Percentiles rank a stretch among this genome's conserved stretches.
phyloP scores from a whole-genome alignment of 345 rosid species.

The Eucalyptus cloeziana region DNA sequence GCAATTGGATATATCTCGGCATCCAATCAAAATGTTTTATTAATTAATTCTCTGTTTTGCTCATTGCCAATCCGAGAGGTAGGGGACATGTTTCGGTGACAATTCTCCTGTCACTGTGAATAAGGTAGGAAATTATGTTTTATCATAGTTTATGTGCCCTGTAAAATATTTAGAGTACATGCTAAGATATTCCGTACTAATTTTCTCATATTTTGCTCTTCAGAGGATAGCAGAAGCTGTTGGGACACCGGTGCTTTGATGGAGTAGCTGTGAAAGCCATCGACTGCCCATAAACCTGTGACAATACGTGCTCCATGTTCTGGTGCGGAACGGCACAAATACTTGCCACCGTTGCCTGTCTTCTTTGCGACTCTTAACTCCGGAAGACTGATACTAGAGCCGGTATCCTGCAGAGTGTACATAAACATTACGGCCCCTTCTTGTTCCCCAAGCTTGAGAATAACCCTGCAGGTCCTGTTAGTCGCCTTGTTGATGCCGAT shows the following conservation, averaged over 20 bases:
- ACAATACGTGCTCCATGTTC: neutral
- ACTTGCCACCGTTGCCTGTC: neutral
- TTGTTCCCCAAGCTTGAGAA: neutral
- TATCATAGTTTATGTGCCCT: neutral
- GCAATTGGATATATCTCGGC: conserved; percentile 30
- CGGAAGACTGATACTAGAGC: neutral
- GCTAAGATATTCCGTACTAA: neutral
- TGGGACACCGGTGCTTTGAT: conserved; percentile 80
- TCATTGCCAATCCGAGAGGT: conserved; percentile 75
- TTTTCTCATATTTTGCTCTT: neutral
- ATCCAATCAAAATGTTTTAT: conserved; percentile 47
- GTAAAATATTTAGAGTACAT: neutral
- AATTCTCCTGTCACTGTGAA: conserved; percentile 48
- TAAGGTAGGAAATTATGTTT: conserved; percentile 47
- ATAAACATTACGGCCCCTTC: neutral
- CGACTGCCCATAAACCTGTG: conserved; percentile 80
- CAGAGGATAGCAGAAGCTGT: conserved; percentile 70
- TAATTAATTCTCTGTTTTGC: conserved; percentile 78
- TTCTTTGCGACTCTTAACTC: neutral
- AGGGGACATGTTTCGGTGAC: conserved; percentile 67
- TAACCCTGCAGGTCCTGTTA: neutral
- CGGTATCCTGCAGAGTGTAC: neutral
- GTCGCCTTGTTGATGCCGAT: neutral
- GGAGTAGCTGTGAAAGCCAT: conserved; percentile 30
- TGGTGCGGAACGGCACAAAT: neutral